Percentiles rank a stretch among this genome's conserved stretches.
Evolutionary conservation across 2,329 filamentous ascomycete species (phyloP).

Genomic region (Metarhizium guizhouense): DNA sequence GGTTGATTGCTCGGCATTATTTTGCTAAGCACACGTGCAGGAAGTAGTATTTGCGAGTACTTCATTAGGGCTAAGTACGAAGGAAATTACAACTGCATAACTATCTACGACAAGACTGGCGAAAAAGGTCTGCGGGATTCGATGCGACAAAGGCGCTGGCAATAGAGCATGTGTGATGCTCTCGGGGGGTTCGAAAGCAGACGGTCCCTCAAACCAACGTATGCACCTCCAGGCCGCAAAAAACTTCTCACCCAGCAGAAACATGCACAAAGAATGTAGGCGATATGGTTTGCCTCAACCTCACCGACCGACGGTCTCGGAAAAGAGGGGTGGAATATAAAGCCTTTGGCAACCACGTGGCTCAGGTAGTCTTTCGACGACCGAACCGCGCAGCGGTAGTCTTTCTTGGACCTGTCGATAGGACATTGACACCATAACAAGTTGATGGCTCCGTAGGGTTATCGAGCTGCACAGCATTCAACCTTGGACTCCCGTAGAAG

Average conservation of each 20-base stretch:
- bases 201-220: no score
- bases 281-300: constrained; percentile 81
- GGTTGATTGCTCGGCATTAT: no score
- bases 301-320: constrained; percentile 85
- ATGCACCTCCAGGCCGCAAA: background rate
- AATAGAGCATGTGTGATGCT: no score
- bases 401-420: constrained; percentile 92
- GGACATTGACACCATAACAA: constrained; percentile 75
- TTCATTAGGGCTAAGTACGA: no score
- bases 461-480: constrained; percentile 81
- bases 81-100: no score
- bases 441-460: constrained; percentile 69
- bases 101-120: no score
- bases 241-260: background rate
- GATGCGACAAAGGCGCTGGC: no score
- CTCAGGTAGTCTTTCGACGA: constrained; percentile 1
- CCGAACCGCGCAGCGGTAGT: constrained; percentile 44
- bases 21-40: no score
- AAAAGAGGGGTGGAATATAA: constrained; percentile 87
- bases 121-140: no score
- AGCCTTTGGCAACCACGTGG: constrained; percentile 40
- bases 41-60: no score
- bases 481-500: constrained; percentile 46
- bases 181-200: background rate
- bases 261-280: constrained; percentile 3